Conservation (phyloP, 2,329 filamentous ascomycete genomes). For the Talaromyces amestolkiae region DNA sequence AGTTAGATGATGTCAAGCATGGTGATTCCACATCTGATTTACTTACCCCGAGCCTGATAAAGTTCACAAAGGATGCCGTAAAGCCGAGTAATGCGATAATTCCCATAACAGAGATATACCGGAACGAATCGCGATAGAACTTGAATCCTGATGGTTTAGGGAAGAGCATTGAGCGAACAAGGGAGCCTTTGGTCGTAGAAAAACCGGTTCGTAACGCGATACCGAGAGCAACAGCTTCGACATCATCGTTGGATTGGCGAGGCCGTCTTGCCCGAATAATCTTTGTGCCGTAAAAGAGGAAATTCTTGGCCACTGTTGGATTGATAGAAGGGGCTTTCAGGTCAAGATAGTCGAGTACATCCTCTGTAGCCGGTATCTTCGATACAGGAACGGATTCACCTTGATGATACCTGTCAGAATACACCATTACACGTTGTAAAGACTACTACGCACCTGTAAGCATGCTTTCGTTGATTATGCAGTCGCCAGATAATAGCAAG, state of each 20-base stretch:
- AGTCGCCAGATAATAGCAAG: slow-evolving; percentile 85
- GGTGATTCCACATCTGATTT: background rate
- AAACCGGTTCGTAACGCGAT: slow-evolving; percentile 94
- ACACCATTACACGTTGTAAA: background rate
- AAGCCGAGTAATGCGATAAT: slow-evolving; percentile 83
- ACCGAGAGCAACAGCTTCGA: slow-evolving; percentile 75
- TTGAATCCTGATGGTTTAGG: slow-evolving; percentile 98
- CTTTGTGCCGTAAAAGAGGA: slow-evolving; percentile 92
- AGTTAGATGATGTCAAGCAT: slow-evolving; percentile 23
- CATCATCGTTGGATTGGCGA: slow-evolving; percentile 77
- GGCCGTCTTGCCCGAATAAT: slow-evolving; percentile 87
- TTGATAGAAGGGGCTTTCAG: slow-evolving; percentile 78
- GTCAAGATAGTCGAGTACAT: slow-evolving; percentile 72
- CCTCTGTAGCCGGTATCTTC: slow-evolving; percentile 79
- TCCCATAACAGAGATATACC: slow-evolving; percentile 96
- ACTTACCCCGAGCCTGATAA: slow-evolving; percentile 68
- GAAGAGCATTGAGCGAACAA: slow-evolving; percentile 97
- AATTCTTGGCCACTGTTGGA: slow-evolving; percentile 79
- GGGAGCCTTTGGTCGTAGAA: slow-evolving; percentile 92
- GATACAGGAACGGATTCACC: slow-evolving; percentile 96
- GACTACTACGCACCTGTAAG: slow-evolving; percentile 61
- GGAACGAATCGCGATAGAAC: slow-evolving; percentile 95
- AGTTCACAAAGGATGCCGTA: slow-evolving; percentile 87
- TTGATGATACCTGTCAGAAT: slow-evolving; percentile 28
- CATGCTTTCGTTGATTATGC: slow-evolving; percentile 99